Percentiles rank a stretch among this genome's conserved stretches.
phyloP scores from a whole-genome alignment of 2,329 filamentous ascomycete species.

The Fusarium chlamydosporum region DNA sequence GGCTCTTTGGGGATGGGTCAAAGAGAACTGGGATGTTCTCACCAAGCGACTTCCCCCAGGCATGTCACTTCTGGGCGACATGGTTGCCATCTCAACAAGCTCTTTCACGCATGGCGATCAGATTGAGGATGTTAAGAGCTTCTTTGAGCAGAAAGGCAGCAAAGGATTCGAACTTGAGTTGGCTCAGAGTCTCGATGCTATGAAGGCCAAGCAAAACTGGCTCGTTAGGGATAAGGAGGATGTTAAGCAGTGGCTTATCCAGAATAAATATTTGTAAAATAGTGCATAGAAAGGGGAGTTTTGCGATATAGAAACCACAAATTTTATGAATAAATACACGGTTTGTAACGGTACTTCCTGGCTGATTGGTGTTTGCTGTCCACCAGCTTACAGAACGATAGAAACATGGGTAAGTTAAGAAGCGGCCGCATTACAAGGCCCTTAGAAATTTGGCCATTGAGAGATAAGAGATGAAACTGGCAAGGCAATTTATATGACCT shows the following conservation, averaged over 20 bases:
- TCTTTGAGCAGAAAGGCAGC: conserved; percentile 86
- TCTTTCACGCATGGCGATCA: conserved; percentile 85
- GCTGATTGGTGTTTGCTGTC: neutral
- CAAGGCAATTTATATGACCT: no score
- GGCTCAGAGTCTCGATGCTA: conserved; percentile 88
- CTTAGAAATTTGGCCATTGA: no score
- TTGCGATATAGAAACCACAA: neutral
- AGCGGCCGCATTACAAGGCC: no score
- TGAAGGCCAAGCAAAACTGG: conserved; percentile 80
- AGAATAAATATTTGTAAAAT: conserved; percentile 51
- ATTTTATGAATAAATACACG: conserved; percentile 13
- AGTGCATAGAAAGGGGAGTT: conserved; percentile 7
- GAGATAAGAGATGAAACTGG: no score
- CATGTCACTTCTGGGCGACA: conserved; percentile 85
- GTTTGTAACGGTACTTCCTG: neutral
- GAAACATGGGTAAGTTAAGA: no score
- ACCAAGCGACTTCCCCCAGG: conserved; percentile 86
- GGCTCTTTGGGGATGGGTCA: conserved; percentile 86
- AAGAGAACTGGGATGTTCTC: conserved; percentile 88
- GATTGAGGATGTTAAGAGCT: conserved; percentile 79
- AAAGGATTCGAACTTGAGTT: conserved; percentile 88
- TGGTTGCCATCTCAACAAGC: conserved; percentile 85
- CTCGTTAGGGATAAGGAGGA: conserved; percentile 74
- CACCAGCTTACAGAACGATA: no score
- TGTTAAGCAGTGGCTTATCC: conserved; percentile 70